Evolutionary conservation across 495 filamentous ascomycete species (phyloP), one percentile per base, ranked within the genome.

Genomic region (Annulohypoxylon moriforme): DNA sequence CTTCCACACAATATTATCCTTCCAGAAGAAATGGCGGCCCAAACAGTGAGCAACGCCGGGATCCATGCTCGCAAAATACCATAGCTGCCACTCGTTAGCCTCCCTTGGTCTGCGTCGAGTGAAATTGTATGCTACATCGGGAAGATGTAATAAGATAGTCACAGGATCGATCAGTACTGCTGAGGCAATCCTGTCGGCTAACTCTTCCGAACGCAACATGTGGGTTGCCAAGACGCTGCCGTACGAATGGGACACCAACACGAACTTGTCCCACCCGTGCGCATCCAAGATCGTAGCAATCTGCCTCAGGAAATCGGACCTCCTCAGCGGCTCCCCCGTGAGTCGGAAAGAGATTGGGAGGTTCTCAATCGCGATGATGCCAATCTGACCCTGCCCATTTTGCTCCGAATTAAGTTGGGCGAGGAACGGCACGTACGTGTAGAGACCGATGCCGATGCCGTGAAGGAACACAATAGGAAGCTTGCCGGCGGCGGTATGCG

Each of bases 121-220:
- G 72, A 92, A 92, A 72, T 92, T 92, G 82, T 88, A 92, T n/a
- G 89, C 89, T 42, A 92, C 88, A 65, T 90, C 84, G 24, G 90
- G 90, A 10, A 90, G 77, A 75, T 92, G 90, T 33, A 92, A 80
- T 20, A 91, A 69, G 29, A 92, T 82, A 4, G 84, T 85, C n/a
- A 92, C 88, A 0, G 90, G 90, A 74, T 92, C 90, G 29, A 91
- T 82, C 20, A 92, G 78, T 6, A 92, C 71, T 2, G 86, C 61
- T 2, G 85, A 79, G 5, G 79, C 77, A 18, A 90, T 84, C 10
- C 81, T 79, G 9, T 71, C 60, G 25, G 78, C 77, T 7, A 87
- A 71, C 7, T 50, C 62, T 0, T 77, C 75, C 6, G 79, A 81
- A 25, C 85, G 82, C 9, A 92, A 75, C n/a, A 92, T 81, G 72